These are phyloP conservation scores for Cutaneotrichosporon sp. DNA, from an alignment of 1,284 basidiomycete species.

Conservation along the genomic window DNA sequence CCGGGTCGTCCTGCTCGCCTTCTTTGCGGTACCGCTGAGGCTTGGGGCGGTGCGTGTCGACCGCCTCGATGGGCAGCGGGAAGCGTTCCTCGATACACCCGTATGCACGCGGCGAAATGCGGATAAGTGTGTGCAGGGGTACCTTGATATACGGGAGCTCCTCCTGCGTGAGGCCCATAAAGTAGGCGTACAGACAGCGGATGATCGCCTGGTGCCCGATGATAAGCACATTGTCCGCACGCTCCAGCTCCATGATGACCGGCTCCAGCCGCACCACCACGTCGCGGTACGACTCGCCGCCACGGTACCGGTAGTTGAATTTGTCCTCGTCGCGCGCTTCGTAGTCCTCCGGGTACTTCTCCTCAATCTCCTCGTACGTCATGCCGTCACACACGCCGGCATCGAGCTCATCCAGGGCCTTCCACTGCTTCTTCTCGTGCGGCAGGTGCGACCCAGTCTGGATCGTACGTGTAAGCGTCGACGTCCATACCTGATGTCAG, in stretches of 20 bases:
- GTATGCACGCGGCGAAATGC: slow-evolving; percentile 95
- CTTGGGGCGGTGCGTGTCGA: slow-evolving; percentile 91
- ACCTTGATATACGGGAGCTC: slow-evolving; percentile 98
- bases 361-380: slow-evolving; percentile 99
- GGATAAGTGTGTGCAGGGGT: slow-evolving; percentile 93
- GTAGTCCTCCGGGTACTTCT: slow-evolving; percentile 95
- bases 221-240: slow-evolving; percentile 94
- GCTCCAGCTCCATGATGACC: slow-evolving; percentile 97
- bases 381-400: slow-evolving; percentile 99
- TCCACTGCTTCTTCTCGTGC: slow-evolving; percentile 95
- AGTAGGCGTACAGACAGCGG: slow-evolving; percentile 91
- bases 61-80: slow-evolving; percentile 78
- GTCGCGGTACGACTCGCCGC: slow-evolving; percentile 91
- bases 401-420: slow-evolving; percentile 95
- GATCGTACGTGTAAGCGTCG: slow-evolving; percentile 84
- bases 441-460: slow-evolving; percentile 80
- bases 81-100: slow-evolving; percentile 96
- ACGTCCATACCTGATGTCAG: slow-evolving; percentile 77
- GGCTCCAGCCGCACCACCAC: slow-evolving; percentile 95
- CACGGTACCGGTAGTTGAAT: slow-evolving; percentile 96
- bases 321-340: slow-evolving; percentile 99
- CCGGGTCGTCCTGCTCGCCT: slow-evolving; percentile 1
- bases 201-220: slow-evolving; percentile 92
- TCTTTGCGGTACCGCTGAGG: slow-evolving; percentile 48
- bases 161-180: slow-evolving; percentile 84